Base-by-base conservation (phyloP, 106 monocot species). In the Dendrobium huoshanense region DNA sequence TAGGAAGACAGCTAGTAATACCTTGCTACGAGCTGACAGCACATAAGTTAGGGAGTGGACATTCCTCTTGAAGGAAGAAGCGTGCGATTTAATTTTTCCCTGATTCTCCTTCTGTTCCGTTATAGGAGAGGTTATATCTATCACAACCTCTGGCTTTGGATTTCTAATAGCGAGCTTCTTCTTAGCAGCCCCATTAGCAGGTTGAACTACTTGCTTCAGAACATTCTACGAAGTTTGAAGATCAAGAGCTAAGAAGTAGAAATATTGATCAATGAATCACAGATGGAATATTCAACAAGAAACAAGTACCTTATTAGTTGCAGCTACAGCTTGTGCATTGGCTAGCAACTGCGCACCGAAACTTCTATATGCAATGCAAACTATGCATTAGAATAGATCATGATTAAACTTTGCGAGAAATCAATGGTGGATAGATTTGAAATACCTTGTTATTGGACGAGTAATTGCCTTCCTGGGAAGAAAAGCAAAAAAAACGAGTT, bases 1-100 rank as follows among this genome's bases (percentile, higher is more conserved):
- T 37, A 37, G 37, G 37, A 37, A 37, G 37, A 37, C 37, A 37
- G 37, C 37, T 37, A 3, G 37, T 37, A 37, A 37, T 81, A 89
- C 89, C 89, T 86, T 89, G 77, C 89, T 89, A 19, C 89, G 74
- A 56, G 89, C 86, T 73, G 86, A 78, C 5, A 89, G 86, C 15
- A 89, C 86, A 65, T 84, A 83, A 74, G 81, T 76, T 24, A 89
- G 61, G 2, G 86, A 82, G 41, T 86, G 40, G 42, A 84, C 79
- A 49, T 81, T 86, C 64, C 80, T 89, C 61, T 75, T 83, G 0
- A 65, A 78, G 24, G 65, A 58, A 1, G 42, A 33, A 19, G 43
- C 58, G 16, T 15, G n/a, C 0, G 8, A 64, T 7, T 7, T 7
- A 31, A 4, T 72, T 7, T 76, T 75, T 75, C 55, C 40, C 2